Evolutionary conservation across 202 grass and related monocot species (phyloP), one percentile per base, ranked within the genome.

Genomic region (Cymbopogon flexuosus): DNA sequence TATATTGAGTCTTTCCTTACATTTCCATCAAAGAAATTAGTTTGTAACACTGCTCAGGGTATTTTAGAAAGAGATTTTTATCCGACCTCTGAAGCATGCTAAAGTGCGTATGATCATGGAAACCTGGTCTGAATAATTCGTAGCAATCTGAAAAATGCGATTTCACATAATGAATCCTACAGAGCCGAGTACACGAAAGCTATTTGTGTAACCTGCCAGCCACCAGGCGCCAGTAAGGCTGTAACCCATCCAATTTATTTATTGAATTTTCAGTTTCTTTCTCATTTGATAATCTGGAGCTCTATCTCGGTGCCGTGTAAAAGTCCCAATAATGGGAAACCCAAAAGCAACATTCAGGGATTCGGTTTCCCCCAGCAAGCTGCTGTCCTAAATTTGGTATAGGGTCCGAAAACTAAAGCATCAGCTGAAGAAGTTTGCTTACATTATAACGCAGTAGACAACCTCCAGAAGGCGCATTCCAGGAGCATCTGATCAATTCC

Each of bases 341-440:
- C 12, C 51, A 42, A 81, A 36, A 34, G 52, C 35, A 81, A 42
- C 35, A 36, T 21, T 15, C 1, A 41, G 0, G 45, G 33, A 51
- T 56, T 52, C 0, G 10, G 31, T 40, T 56, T 27, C 9, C 40
- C 22, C 8, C 61, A 66, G 13, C 12, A 73, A 60, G 7, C 23
- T 11, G 35, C 12, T 75, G 19, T 35, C 47, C 9, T 5, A 68
- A 80, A 27, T 22, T 37, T 8, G 16, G 9, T 40, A 40, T 6
- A 52, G 61, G 10, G 5, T 65, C 27, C 34, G 34, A 78, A 24
- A 74, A 72, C 24, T 24, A 21, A 54, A 27, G 14, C 6, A 1
- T 5, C 36, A 72, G 33, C 14, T 65, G 14, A 65, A 81, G 68
- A 46, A 10, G 22, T 67, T 29, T 31, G 84, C 72, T 77, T 78